phyloP scores from a whole-genome alignment of 192 early-diverging fungal genomes.

The Coemansia sp. region DNA sequence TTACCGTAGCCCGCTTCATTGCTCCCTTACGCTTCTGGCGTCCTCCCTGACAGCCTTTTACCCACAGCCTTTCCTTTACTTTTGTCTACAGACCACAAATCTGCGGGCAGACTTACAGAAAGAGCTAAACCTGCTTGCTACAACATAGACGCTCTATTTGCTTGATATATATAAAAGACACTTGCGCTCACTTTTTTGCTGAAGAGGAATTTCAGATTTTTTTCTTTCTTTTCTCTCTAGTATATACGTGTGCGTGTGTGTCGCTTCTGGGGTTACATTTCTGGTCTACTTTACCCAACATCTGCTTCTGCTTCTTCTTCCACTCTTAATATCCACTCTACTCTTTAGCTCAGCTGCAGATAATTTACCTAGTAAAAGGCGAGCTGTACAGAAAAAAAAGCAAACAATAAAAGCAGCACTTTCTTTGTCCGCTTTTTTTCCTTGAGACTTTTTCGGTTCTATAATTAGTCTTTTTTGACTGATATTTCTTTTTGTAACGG shows the following conservation, averaged over 20 bases:
- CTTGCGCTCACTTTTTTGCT: background rate
- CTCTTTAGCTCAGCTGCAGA: background rate
- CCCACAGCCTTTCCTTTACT: background rate
- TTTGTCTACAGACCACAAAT: no score
- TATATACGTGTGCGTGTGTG: background rate
- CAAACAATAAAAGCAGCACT: background rate
- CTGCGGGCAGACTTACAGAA: no score
- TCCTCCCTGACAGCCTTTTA: background rate
- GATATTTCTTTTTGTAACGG: background rate
- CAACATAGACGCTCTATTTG: background rate
- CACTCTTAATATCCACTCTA: background rate
- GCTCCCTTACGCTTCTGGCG: conserved; percentile 3
- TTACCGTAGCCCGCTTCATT: conserved; percentile 1
- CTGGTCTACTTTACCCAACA: no score
- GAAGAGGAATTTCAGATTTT: background rate
- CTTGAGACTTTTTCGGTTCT: background rate
- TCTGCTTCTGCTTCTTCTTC: background rate
- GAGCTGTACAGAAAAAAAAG: no score
- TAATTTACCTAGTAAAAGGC: no score
- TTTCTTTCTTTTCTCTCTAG: background rate
- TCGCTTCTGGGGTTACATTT: background rate
- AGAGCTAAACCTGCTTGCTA: no score
- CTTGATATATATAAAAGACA: background rate
- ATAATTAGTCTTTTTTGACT: background rate
- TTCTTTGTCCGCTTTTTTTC: background rate